phyloP scores from a whole-genome alignment of 495 filamentous ascomycete genomes.

The Rostrohypoxylon terebratum region DNA sequence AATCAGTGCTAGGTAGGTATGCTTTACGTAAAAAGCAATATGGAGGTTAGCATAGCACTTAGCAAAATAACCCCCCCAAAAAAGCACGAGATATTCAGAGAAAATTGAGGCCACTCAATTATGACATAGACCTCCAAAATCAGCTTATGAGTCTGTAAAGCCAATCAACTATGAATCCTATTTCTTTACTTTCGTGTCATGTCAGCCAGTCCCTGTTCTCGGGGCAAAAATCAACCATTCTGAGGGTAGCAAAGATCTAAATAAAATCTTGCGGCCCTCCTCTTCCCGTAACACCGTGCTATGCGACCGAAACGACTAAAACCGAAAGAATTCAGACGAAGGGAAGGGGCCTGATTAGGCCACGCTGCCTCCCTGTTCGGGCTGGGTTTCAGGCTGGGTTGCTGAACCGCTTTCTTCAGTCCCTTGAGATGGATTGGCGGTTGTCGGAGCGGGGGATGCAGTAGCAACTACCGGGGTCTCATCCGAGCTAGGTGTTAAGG shows the following conservation, averaged over 20 bases:
- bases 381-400: neutral
- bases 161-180: neutral
- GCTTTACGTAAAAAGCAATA: neutral
- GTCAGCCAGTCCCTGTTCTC: neutral
- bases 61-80: neutral
- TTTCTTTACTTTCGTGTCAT: neutral
- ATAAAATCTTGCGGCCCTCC: neutral
- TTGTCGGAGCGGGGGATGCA: neutral
- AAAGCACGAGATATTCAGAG: neutral
- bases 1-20: neutral
- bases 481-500: neutral
- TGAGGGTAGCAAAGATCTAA: neutral
- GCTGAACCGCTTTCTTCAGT: neutral
- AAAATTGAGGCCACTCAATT: neutral
- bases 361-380: neutral
- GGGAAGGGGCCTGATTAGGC: neutral
- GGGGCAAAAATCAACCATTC: neutral
- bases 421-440: neutral
- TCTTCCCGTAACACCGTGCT: conserved; percentile 6
- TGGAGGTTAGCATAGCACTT: conserved; percentile 2
- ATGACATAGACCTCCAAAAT: neutral
- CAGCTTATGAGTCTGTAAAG: neutral
- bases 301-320: conserved; percentile 10
- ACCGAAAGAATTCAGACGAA: neutral
- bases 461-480: neutral